Base-by-base conservation (phyloP, 495 filamentous ascomycete species). In the Xylaria acuta region DNA sequence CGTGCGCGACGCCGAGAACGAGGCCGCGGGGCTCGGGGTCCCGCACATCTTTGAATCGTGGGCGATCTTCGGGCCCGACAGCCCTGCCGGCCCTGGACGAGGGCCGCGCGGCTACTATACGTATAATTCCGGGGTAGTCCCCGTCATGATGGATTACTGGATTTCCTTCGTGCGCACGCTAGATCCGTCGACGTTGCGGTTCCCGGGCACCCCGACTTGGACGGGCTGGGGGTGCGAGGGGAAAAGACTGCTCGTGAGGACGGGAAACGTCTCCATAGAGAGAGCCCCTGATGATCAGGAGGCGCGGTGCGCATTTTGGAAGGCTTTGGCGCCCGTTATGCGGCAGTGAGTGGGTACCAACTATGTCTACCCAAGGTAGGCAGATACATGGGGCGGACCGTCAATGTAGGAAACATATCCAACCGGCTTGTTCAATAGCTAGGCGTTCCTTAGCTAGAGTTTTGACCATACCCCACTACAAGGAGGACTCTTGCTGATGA, bases 221-320 rank as follows among this genome's bases (percentile, higher is more conserved):
- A 76, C 69, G 74, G 11, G 27, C 6, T 84, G 83, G 83, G 73
- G 65, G 4, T 54, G 16, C 1, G 63, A 54, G 8, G 47, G 67
- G 16, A 74, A 49, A 43, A 73, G 82, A 67, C 32, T 84, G 72
- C 32, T 80, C 38, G 68, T 84, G 30, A 76, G 81, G 75, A 80
- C 75, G 59, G 76, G 74, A 14, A 77, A 76, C 72, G 79, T 71
- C 72, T 76, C 69, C 75, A 68, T 82, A 78, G 82, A 84, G 69
- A 64, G 34, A 1, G 72, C 77, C 66, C 64, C 72, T n/a, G 34
- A 25, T 59, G 83, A 78, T 32, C 75, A 82, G 72, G 6, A 84
- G 49, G 53, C 62, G 16, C 75, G 87, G 58, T 89, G 87, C 72
- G 83, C 84, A 40, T 86, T 88, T 67, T 89, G 87, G 87, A 80